Percentiles rank a stretch among this genome's conserved stretches.
These are phyloP conservation scores for Tulasnella sp. DNA, from an alignment of 768 basidiomycete genomes.

Conservation along the genomic window DNA sequence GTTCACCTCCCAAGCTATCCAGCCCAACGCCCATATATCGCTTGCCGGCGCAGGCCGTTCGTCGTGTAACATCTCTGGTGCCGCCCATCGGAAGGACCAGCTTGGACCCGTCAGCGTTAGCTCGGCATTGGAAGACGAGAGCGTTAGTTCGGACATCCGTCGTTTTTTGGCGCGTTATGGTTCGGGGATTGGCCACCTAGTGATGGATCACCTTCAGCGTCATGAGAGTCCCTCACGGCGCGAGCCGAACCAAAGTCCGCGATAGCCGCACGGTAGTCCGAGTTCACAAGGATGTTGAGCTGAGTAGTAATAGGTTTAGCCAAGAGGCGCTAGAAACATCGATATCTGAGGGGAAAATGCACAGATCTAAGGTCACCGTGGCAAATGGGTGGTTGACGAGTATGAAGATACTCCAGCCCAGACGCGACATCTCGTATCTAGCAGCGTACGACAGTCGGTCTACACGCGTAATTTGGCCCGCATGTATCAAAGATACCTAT, in stretches of 20 bases:
- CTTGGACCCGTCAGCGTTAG: neutral
- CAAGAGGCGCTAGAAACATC: neutral
- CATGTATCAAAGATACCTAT: neutral
- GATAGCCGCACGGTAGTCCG: neutral
- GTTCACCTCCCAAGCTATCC: constrained; percentile 5
- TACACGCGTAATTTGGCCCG: neutral
- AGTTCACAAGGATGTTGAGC: constrained; percentile 14
- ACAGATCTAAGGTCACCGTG: constrained; percentile 14
- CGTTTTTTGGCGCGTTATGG: neutral
- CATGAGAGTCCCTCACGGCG: neutral
- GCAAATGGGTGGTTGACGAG: neutral
- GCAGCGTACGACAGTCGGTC: neutral
- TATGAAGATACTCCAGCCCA: constrained; percentile 5
- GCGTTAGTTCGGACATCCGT: neutral
- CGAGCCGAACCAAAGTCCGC: neutral
- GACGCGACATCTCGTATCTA: neutral
- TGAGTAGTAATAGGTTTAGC: neutral
- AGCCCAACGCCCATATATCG: constrained; percentile 16
- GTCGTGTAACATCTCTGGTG: neutral
- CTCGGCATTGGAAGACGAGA: neutral
- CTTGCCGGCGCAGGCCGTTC: neutral
- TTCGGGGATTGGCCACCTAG: neutral
- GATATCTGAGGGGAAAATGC: neutral
- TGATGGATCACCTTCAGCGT: neutral
- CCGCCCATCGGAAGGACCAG: neutral